phyloP scores from a whole-genome alignment of 352 stramenopile species.

The Paralagenidium karlingii region DNA sequence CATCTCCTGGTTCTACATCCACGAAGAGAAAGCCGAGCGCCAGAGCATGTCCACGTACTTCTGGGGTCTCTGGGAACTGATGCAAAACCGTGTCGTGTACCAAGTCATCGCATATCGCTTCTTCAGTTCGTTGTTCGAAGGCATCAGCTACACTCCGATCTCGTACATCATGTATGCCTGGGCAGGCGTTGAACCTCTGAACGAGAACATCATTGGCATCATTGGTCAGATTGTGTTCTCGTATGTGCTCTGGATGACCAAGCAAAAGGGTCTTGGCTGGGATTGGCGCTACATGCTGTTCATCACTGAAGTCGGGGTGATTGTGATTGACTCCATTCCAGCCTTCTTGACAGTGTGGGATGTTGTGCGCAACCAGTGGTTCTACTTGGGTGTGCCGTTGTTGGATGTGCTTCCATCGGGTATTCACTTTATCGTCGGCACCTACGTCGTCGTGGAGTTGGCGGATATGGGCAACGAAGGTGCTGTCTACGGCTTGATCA shows the following conservation, averaged over 20 bases:
- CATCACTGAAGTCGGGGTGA: constrained; percentile 27
- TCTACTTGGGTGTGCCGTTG: constrained; percentile 35
- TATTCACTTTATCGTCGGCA: constrained; percentile 42
- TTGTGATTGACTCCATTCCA: constrained; percentile 25
- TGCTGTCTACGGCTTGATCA: constrained; percentile 46
- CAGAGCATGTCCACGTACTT: constrained; percentile 23
- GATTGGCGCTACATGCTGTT: constrained; percentile 33
- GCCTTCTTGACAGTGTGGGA: constrained; percentile 48
- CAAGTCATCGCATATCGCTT: constrained; percentile 57
- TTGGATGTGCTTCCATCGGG: constrained; percentile 38
- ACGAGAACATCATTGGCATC: constrained; percentile 23
- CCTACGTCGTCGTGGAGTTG: constrained; percentile 58
- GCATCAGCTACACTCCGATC: constrained; percentile 32
- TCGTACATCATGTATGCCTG: constrained; percentile 43
- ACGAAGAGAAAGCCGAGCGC: constrained; percentile 20
- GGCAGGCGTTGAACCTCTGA: constrained; percentile 21
- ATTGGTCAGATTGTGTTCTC: constrained; percentile 21
- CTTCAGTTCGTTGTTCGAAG: constrained; percentile 48
- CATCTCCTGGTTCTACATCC: constrained; percentile 23
- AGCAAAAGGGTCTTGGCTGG: constrained; percentile 42
- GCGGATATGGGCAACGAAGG: constrained; percentile 59
- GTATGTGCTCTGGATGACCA: constrained; percentile 22
- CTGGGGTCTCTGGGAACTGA: constrained; percentile 48
- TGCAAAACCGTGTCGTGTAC: constrained; percentile 60
- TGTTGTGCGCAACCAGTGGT: constrained; percentile 52